phyloP scores from a whole-genome alignment of 139 green algal genomes.

The Edaphochlamys debaryana region DNA sequence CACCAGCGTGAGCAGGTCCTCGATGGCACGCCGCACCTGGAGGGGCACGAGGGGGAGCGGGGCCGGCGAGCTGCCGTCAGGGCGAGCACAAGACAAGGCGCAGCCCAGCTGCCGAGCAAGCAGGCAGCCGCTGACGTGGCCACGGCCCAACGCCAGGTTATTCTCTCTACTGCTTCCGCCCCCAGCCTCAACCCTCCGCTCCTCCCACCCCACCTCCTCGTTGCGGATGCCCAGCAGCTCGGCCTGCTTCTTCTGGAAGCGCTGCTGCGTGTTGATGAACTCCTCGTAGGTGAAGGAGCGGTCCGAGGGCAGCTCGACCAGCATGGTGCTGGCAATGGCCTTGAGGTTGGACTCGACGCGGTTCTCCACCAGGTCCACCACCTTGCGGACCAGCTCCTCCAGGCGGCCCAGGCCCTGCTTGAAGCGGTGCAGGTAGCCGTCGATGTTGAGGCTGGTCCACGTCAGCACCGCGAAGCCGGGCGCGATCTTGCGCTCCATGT shows the following conservation, averaged over 20 bases:
- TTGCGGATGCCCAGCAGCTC: slow-evolving; percentile 80
- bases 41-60: background rate
- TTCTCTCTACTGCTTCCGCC: no score
- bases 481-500: slow-evolving; percentile 88
- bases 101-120: background rate
- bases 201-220: slow-evolving; percentile 59
- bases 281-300: slow-evolving; percentile 89
- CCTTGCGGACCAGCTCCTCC: slow-evolving; percentile 89
- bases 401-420: slow-evolving; percentile 79
- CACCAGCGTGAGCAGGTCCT: slow-evolving; percentile 80
- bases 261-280: slow-evolving; percentile 78
- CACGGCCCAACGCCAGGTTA: no score
- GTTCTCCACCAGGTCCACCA: slow-evolving; percentile 87
- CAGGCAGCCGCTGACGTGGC: no score
- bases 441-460: slow-evolving; percentile 94
- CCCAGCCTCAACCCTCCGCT: background rate
- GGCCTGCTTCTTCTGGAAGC: slow-evolving; percentile 71
- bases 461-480: slow-evolving; percentile 85
- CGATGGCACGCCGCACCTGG: slow-evolving; percentile 72
- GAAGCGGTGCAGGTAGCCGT: slow-evolving; percentile 90
- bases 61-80: no score
- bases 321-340: slow-evolving; percentile 68
- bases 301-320: slow-evolving; percentile 88
- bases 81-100: background rate
- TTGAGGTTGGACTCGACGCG: slow-evolving; percentile 87